Percentiles rank a stretch among this genome's conserved stretches.
These are phyloP conservation scores for Margaritispora aquatica DNA, from an alignment of 495 filamentous ascomycete genomes.

Conservation along the genomic window DNA sequence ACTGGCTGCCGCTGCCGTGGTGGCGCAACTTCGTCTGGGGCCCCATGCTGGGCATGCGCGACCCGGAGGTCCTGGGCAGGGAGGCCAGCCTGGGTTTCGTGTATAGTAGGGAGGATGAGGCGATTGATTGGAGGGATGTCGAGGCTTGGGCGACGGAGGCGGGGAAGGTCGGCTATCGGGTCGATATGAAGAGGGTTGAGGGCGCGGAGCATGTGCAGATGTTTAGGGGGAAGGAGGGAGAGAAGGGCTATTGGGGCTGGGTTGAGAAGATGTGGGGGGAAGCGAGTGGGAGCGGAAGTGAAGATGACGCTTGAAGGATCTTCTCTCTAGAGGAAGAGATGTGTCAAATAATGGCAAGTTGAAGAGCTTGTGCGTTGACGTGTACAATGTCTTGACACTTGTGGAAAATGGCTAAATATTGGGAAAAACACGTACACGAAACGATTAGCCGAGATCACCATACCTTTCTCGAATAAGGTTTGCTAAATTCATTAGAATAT, in stretches of 20 bases:
- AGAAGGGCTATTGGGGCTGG: conserved; percentile 21
- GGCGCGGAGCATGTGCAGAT: conserved; percentile 27
- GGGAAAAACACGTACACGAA: no score
- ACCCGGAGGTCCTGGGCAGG: conserved; percentile 20
- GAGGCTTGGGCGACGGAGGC: conserved; percentile 29
- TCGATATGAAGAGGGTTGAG: conserved; percentile 25
- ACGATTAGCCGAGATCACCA: no score
- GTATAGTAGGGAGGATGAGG: conserved; percentile 32
- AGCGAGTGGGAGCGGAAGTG: neutral
- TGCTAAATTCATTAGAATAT: no score
- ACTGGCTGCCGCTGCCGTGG: conserved; percentile 18
- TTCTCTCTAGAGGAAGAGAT: neutral
- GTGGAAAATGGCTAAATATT: no score
- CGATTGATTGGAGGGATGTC: conserved; percentile 32
- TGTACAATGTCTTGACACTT: no score
- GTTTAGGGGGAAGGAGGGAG: conserved; percentile 19
- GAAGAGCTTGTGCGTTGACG: no score
- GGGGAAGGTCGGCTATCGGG: conserved; percentile 25
- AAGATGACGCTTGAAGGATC: neutral
- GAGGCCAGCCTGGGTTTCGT: conserved; percentile 27
- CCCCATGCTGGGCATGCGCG: conserved; percentile 26
- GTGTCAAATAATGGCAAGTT: neutral
- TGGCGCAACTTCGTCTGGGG: conserved; percentile 23
- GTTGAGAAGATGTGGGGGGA: conserved; percentile 9
- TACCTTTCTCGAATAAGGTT: no score